These are phyloP conservation scores for Rhytidiadelphus loreus DNA, from an alignment of 225 moss, liverwort and hornwort species.

Conservation along the genomic window DNA sequence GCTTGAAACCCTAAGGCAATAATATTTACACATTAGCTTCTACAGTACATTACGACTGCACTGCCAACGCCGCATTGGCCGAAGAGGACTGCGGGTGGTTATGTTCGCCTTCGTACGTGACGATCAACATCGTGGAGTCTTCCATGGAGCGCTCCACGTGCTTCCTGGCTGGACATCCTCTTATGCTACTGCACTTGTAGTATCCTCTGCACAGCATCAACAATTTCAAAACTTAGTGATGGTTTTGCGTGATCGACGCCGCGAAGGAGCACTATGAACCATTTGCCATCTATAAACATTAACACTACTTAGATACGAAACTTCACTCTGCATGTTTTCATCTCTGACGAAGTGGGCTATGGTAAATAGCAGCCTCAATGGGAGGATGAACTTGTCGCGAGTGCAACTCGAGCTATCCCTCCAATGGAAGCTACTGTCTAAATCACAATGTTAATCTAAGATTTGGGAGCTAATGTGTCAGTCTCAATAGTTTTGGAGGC, in stretches of 20 bases:
- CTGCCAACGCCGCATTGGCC: slow-evolving; percentile 19
- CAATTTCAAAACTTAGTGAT: neutral
- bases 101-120: slow-evolving; percentile 95
- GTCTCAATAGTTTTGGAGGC: neutral
- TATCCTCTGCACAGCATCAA: slow-evolving; percentile 56
- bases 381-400: neutral
- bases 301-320: neutral
- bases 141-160: slow-evolving; percentile 91
- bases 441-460: neutral
- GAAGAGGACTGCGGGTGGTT: slow-evolving; percentile 68
- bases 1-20: neutral
- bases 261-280: neutral
- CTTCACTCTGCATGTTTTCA: neutral
- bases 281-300: neutral
- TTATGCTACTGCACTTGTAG: slow-evolving; percentile 94
- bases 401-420: neutral
- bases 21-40: neutral
- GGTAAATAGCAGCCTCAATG: neutral
- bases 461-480: too few species aligned
- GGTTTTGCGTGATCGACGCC: neutral
- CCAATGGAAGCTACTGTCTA: neutral
- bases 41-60: slow-evolving; percentile 2
- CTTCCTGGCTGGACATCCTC: slow-evolving; percentile 95
- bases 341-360: neutral
- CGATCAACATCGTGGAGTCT: slow-evolving; percentile 76